Base-by-base conservation (phyloP, 2,329 filamentous ascomycete species). In the Basipetospora chlamydospora region DNA sequence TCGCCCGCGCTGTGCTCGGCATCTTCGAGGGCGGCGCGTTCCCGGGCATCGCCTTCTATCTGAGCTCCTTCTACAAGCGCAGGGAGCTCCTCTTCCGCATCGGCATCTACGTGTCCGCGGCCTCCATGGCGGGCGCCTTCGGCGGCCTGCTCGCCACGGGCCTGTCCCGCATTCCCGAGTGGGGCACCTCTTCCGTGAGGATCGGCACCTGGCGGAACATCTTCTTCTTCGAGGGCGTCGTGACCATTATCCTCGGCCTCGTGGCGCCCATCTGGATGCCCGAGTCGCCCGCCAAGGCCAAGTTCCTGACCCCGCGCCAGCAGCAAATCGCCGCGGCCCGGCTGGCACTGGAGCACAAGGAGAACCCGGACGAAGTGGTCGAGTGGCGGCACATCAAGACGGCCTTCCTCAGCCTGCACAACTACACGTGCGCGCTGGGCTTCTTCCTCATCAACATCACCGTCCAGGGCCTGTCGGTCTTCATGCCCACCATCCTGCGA, bases 361-460 rank as follows among this genome's bases (percentile, higher is more conserved):
- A 58, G 7, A 49, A 57, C 18, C 45, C 63, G 9, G 53, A 62
- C 35, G 64, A 69, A 48, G 56, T 60, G 34, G 64, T 73, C 9
- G 56, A 60, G 34, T 39, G 54, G 37, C 50, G 52, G n/a, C 64
- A 75, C 43, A 45, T 74, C 30, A 66, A 63, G 53, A 52, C 58
- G 21, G 66, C 67, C 4, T 47, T 74, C 13, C 44, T 64, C 35
- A 70, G 68, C 53, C 61, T 75, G 47, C 71, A 72, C 53, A 74
- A 71, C 54, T 67, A 69, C 47, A 65, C 71, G 28, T 74, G 68
- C 47, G 68, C 67, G 2, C 47, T 64, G 5, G 69, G 69, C 6
- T 74, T 73, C 57, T 70, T 74, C 54, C 56, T 64, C 45, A 67
- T 72, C 55, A 74, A 75, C 51, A 66, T 75, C 45, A 73, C 69